These are phyloP conservation scores for Hortiboletus flavorubellus DNA, from an alignment of 768 basidiomycete genomes.

Conservation along the genomic window DNA sequence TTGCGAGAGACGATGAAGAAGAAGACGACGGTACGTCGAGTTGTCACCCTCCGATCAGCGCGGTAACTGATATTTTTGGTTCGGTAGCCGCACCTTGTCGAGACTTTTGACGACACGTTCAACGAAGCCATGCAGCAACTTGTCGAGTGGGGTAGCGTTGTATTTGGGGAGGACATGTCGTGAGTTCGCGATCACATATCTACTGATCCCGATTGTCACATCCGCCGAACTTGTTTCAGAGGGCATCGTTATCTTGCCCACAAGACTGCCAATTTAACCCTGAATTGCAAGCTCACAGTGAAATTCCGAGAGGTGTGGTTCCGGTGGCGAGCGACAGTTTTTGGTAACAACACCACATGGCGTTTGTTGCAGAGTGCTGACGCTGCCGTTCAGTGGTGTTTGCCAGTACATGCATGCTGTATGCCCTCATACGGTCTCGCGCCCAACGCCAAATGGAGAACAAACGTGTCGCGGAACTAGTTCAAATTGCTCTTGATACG, in stretches of 20 bases:
- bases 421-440: slow-evolving; percentile 31
- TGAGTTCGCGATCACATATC: slow-evolving; percentile 40
- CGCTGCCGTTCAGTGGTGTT: slow-evolving; percentile 29
- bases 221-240: slow-evolving; percentile 37
- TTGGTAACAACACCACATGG: slow-evolving; percentile 43
- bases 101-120: slow-evolving; percentile 69
- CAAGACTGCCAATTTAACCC: slow-evolving; percentile 61
- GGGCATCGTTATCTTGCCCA: slow-evolving; percentile 75
- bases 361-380: slow-evolving; percentile 15
- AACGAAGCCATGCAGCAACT: slow-evolving; percentile 77
- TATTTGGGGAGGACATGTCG: slow-evolving; percentile 62
- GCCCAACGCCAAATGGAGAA: slow-evolving; percentile 54
- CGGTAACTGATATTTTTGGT: slow-evolving; percentile 20
- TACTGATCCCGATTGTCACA: slow-evolving; percentile 23
- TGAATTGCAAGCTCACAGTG: slow-evolving; percentile 64
- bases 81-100: slow-evolving; percentile 51
- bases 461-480: slow-evolving; percentile 66
- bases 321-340: slow-evolving; percentile 61
- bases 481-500: slow-evolving; percentile 75
- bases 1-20: slow-evolving; percentile 56
- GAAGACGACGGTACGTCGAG: slow-evolving; percentile 49
- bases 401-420: slow-evolving; percentile 12
- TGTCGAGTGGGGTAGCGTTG: slow-evolving; percentile 67
- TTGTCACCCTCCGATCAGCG: slow-evolving; percentile 4
- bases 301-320: slow-evolving; percentile 64